Base-by-base conservation (phyloP, 768 basidiomycete species). In the Boletus reticulatus region DNA sequence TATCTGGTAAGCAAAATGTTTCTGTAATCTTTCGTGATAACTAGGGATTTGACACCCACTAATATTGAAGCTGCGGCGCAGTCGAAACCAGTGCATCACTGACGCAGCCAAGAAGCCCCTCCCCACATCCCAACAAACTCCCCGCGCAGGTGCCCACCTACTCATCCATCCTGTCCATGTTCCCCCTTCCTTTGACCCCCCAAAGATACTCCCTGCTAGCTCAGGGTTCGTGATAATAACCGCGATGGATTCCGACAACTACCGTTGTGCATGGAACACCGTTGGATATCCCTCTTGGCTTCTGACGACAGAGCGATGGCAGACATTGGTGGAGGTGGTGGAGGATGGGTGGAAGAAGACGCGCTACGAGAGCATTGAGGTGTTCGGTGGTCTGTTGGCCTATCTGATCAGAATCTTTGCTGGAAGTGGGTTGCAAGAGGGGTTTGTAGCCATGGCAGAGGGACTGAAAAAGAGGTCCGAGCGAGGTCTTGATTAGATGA, bases 331-430 rank as follows among this genome's bases (percentile, higher is more conserved):
- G 29, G 71, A 66, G 42, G 79, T 73, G 31, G 73, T 78, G 10
- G 80, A 75, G 39, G 76, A 73, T 2, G 82, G 78, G 37, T 61
- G 52, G 11, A 68, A 44, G 31, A 78, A 80, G 61, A 87, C 85
- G 29, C 78, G 75, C 46, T 90, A 90, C 58, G 85, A 89, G 68
- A 82, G 80, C 6, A 68, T 77, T 10, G 85, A 86, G 62, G 83
- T 82, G 29, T 89, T 88, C 49, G 68, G 69, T 17, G 86, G 86
- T 0, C 17, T 79, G 2, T 51, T 81, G 12, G 85, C 85, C 37
- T 83, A 85, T 60, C 1, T 83, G 11, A 68, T 87, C 50, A 76
- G 73, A 60, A 70, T 73, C 38, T 74, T 80, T 50, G 62, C 83
- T 14, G 70, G 75, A 14, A 56, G 62, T 14, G 76, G 79, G 42